Conservation (phyloP, 208 protist species). For the Leishmania braziliensis region DNA sequence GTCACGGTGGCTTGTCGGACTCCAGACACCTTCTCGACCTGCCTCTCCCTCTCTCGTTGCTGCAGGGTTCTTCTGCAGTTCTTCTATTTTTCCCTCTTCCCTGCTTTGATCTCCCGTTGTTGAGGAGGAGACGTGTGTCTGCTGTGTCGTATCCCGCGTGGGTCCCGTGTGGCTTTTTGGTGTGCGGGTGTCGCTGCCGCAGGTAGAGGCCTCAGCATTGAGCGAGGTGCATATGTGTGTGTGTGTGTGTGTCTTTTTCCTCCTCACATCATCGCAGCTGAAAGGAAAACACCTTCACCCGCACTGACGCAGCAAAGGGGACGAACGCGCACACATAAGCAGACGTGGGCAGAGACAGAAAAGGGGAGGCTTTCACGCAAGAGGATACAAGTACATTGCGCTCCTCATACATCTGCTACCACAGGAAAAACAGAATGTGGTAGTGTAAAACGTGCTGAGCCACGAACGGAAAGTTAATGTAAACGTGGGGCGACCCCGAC, state of each 20-base stretch:
- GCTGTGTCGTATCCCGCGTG: background rate
- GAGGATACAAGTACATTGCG: background rate
- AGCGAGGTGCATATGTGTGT: background rate
- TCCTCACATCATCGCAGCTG: background rate
- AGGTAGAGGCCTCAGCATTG: background rate
- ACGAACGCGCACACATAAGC: background rate
- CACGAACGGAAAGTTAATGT: background rate
- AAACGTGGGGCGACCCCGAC: background rate
- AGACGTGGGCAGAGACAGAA: background rate
- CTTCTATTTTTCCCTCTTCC: background rate
- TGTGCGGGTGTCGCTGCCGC: background rate
- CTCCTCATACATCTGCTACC: background rate
- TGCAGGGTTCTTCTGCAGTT: background rate
- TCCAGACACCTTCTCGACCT: background rate
- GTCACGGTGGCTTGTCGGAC: background rate
- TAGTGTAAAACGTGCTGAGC: background rate
- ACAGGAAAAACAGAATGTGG: background rate
- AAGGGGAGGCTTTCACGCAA: background rate
- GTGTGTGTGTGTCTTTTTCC: background rate
- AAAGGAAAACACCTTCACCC: background rate
- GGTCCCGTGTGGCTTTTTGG: background rate
- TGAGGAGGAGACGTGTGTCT: background rate
- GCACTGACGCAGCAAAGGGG: background rate
- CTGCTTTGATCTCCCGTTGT: background rate
- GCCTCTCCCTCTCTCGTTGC: background rate